These are phyloP conservation scores for Erigeron canadensis DNA, from an alignment of 129 eudicot genomes.

Conservation along the genomic window DNA sequence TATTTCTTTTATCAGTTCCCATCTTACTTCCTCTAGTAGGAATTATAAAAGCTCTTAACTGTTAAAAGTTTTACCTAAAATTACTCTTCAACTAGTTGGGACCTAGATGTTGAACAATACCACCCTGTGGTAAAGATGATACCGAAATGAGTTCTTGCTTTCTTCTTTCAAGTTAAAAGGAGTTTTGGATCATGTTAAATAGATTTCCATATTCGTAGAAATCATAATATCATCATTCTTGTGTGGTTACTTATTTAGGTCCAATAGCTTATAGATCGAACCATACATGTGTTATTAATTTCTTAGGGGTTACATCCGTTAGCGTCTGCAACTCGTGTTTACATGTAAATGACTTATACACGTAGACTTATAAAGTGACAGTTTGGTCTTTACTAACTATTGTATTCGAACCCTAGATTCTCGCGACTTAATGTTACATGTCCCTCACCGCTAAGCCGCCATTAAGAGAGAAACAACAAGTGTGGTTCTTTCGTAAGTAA, in stretches of 20 bases:
- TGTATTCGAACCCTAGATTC: background rate
- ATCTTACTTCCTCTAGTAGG: background rate
- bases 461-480: too few relatives aligned
- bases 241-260: background rate
- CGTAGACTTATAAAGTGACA: background rate
- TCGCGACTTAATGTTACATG: too few relatives aligned
- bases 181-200: too few relatives aligned
- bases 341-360: background rate
- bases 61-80: conserved; percentile 30
- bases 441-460: too few relatives aligned
- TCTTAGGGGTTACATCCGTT: background rate
- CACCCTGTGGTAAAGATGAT: background rate
- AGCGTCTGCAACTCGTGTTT: background rate
- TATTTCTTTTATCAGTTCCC: too few relatives aligned
- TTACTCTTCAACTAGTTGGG: conserved; percentile 82
- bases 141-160: too few relatives aligned
- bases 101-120: conserved; percentile 95
- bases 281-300: background rate
- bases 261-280: too few relatives aligned
- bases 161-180: too few relatives aligned
- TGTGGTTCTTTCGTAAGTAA: too few relatives aligned
- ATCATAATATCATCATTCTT: background rate
- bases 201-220: background rate
- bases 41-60: conserved; percentile 1
- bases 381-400: too few relatives aligned